Conservation (phyloP, 2,329 filamentous ascomycete species). For the Podosphaera xanthii region DNA sequence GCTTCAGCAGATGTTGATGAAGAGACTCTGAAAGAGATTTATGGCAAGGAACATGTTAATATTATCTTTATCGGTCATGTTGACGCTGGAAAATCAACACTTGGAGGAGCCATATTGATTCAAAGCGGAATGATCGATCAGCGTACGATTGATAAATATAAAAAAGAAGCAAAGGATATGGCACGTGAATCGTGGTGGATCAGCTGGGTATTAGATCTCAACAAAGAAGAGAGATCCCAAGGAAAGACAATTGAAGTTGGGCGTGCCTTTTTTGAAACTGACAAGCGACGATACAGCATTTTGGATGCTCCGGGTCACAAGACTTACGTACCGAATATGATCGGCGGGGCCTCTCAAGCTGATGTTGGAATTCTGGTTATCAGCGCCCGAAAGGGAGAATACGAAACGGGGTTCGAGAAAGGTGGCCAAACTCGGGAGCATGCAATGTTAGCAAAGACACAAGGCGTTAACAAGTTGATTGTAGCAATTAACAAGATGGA, state of each 20-base stretch:
- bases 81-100: conserved; percentile 90
- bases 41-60: conserved; percentile 82
- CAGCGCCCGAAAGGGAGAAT: conserved; percentile 90
- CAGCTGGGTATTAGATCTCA: conserved; percentile 93
- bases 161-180: conserved; percentile 83
- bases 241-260: conserved; percentile 97
- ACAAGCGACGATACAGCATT: conserved; percentile 89
- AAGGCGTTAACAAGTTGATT: conserved; percentile 90
- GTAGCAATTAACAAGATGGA: conserved; percentile 99
- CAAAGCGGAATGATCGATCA: conserved; percentile 98
- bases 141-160: conserved; percentile 94
- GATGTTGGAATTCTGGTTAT: conserved; percentile 92
- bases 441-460: conserved; percentile 91
- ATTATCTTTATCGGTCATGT: conserved; percentile 97
- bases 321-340: conserved; percentile 96
- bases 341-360: conserved; percentile 79
- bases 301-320: conserved; percentile 95
- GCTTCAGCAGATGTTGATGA: conserved; percentile 53
- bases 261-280: conserved; percentile 86
- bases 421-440: conserved; percentile 95
- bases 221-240: conserved; percentile 86
- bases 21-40: conserved; percentile 77
- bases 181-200: conserved; percentile 97
- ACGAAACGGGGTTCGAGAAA: conserved; percentile 93
- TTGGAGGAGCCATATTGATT: conserved; percentile 83